Evolutionary conservation across 2,329 filamentous ascomycete species (phyloP), one percentile per base, ranked within the genome.

Genomic region (Chaetomiaceae sp.): DNA sequence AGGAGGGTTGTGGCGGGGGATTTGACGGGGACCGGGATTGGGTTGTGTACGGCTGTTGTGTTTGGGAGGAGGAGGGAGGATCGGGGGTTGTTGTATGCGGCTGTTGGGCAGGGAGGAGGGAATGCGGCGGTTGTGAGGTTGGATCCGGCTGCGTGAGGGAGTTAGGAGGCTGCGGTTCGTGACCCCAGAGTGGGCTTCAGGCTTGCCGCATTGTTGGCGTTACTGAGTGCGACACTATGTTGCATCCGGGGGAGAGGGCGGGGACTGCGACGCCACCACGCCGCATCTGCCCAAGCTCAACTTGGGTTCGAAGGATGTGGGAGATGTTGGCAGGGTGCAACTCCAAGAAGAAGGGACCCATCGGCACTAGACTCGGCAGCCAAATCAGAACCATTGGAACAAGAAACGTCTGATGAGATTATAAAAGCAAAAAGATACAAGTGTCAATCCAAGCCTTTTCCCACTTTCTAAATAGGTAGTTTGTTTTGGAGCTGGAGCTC

Each of bases 401-500:
- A 77, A 55, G 88, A 85, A 60, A 87, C n/a, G 85, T 61, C 84
- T 83, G 1, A 78, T 76, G 2, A 74, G 71, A 8, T 87, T 82
- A 4, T 83, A 17, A 30, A 21, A 47, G 17, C 10, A 45, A 27
- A 25, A 44, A 37, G 23, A 35, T 30, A 38, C 23, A 30, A 23
- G 30, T 35, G 20, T 9, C 44, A 35, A 21, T n/a, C 35, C 34
- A 20, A 16, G 19, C 34, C 44, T 39, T 47, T 47, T 39, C 34
- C 34, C 7, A 8, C 44, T 14, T 39, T 23, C n/a, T n/a, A n/a
- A n/a, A n/a, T n/a, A n/a, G n/a, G n/a, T 47, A 45, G 21, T 38
- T 30, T 25, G 21, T 38, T 47, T 47, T 39, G 23, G 21, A 47
- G 14, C 30, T 21, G 16, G 23, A 47, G 14, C 42, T 23, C 30